phyloP scores from a whole-genome alignment of 495 filamentous ascomycete genomes.

The Patellaria atrata region DNA sequence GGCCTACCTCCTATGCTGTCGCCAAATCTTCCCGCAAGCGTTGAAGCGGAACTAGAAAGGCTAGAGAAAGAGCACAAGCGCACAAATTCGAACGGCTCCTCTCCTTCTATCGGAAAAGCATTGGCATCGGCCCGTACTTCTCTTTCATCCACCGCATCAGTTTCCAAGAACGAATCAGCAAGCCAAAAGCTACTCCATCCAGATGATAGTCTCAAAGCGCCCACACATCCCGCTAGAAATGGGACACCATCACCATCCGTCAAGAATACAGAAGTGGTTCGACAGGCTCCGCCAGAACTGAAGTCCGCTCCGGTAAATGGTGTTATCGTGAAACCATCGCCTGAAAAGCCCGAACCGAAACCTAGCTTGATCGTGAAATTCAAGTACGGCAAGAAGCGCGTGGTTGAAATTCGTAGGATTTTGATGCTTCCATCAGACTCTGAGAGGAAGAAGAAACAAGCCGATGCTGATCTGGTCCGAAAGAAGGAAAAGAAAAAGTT shows the following conservation, averaged over 20 bases:
- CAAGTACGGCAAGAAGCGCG: conserved; percentile 10
- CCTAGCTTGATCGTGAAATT: conserved; percentile 14
- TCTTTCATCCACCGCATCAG: too few species aligned
- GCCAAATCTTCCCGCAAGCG: conserved; percentile 15
- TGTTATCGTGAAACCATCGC: too few species aligned
- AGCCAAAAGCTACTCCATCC: too few species aligned
- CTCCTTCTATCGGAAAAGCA: conserved; percentile 11
- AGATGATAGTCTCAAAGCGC: too few species aligned
- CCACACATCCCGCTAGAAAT: too few species aligned
- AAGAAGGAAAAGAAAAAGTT: conserved; percentile 9
- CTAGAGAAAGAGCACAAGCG: conserved; percentile 17
- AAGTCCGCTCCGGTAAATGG: too few species aligned
- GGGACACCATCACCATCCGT: too few species aligned
- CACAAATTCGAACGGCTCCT: conserved; percentile 17
- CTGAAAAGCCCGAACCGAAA: neutral
- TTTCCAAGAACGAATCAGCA: too few species aligned
- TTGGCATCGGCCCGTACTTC: too few species aligned
- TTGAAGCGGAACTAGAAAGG: conserved; percentile 16
- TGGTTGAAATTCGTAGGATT: conserved; percentile 2
- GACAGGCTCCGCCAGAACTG: too few species aligned
- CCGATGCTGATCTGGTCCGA: conserved; percentile 2
- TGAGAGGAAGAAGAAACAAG: conserved; percentile 2
- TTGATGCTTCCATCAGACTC: conserved; percentile 11
- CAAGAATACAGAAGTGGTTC: too few species aligned
- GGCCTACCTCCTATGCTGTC: conserved; percentile 17